Evolutionary conservation across 768 basidiomycete species (phyloP), one percentile per base, ranked within the genome.

Genomic region (Termitomyces sp.): DNA sequence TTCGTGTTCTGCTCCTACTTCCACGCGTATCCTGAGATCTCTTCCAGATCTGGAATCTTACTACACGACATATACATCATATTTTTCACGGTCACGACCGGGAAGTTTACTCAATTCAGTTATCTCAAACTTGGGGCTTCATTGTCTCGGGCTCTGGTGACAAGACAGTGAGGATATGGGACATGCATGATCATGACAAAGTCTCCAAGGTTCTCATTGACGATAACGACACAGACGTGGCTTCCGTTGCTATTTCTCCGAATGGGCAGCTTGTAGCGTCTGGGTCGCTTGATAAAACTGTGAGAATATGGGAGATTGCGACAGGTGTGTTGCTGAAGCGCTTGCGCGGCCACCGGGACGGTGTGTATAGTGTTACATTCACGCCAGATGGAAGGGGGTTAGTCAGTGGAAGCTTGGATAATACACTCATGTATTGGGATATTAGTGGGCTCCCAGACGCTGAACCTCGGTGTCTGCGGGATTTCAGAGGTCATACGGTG

Each of bases 351-450:
- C 92, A 94, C 67, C 76, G 76, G 49, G 90, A 94, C 63, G 87
- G 86, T 48, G 93, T 95, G 34, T 94, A 93, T 68, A 87, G 87
- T 44, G 80, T 94, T 2, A 90, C 90, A 24, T 99, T 98, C 71
- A 92, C 91, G 1, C 93, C 92, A 0, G 94, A 96, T 64, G 93
- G 93, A n/a, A 84, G 85, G 65, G 88, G 86, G 5, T 77, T 98
- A 57, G 91, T 98, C 10, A 93, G 90, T 58, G 96, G 95, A 26
- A 93, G 90, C 70, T 71, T 95, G 65, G 92, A 95, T 65, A 88
- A 90, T 76, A 92, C 88, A 26, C 67, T 95, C 56, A 91, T 92
- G 70, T 83, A 87, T 57, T 94, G 93, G 90, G 90, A 93, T 67
- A 78, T 93, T 9, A 82, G 83, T 61, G 84, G 80, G 37, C 75